Evolutionary conservation across 805 yeast genomes (phyloP), one percentile per base, ranked within the genome.

Genomic region (Pichia rugopelliculosa): DNA sequence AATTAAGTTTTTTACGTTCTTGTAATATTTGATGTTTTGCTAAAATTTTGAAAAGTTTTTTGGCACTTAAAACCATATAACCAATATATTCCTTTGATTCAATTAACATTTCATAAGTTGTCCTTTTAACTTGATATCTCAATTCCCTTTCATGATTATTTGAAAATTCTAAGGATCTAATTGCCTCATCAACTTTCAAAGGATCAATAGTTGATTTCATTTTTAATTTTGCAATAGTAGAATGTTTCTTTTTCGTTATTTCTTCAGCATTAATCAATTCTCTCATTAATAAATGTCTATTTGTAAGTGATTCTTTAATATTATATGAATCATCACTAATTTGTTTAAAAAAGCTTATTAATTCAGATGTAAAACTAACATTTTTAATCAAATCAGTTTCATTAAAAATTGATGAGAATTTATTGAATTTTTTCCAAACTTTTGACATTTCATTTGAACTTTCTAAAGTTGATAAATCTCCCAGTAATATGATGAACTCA

Each of bases 261-360:
- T 80, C 78, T 62, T 90, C 95, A 2, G 96, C 90, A 59, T 79
- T 84, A 27, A 77, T 59, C 44, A 88, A 70, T 55, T 93, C 99
- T 46, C 97, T 76, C 96, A 93, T 93, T 36, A 91, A 67, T 48
- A 93, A 71, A 63, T 93, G 96, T 50, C 99, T 74, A 66, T 91
- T 90, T 0, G 99, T 93, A 46, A 93, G 70, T 0, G 96, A 84
- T 66, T 93, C 99, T 64, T 93, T 93, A 48, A 90, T 84, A 49
- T 84, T 82, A 63, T 83, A 93, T 15, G 93, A 83, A 56, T 90
- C 96, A 51, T 77, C 76, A 4, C 79, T 69, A 25, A 88, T 69
- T 56, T 76, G 70, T 47, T 73, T 78, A 15, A 88, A 61, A 1
- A 84, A 84, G 56, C 91, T 97, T 2, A 87, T 89, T 33, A 91